Evolutionary conservation across 1,284 basidiomycete species (phyloP).

Genomic region (Abortiporus biennis): DNA sequence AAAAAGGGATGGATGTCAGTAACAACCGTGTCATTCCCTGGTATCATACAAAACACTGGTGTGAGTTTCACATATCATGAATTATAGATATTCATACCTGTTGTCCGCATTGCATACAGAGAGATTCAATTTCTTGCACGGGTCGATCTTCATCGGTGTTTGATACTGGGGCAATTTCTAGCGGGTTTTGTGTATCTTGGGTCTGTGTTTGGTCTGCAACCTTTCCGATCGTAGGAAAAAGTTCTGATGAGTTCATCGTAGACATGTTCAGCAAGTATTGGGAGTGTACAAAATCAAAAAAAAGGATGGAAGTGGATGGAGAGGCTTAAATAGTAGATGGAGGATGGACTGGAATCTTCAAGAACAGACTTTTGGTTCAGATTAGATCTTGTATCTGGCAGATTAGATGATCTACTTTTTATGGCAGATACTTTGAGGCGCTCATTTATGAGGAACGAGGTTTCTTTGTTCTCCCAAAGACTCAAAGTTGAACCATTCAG

Average conservation of each 20-base stretch:
- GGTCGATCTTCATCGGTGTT: conserved; percentile 52
- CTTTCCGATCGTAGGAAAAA: conserved; percentile 44
- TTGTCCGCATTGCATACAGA: conserved; percentile 93
- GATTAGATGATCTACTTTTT: too few species aligned
- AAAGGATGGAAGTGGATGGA: too few species aligned
- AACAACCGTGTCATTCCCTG: conserved; percentile 91
- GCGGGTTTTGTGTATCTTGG: conserved; percentile 16
- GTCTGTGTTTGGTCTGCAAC: conserved; percentile 35
- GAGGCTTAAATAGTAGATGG: too few species aligned
- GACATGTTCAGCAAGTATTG: neutral
- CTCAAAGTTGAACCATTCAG: too few species aligned
- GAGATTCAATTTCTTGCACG: conserved; percentile 81
- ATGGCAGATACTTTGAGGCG: too few species aligned
- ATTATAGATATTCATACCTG: conserved; percentile 51
- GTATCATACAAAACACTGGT: conserved; percentile 16
- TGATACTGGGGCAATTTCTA: conserved; percentile 25
- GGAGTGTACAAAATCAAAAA: too few species aligned
- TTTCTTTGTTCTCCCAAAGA: too few species aligned
- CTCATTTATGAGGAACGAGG: too few species aligned
- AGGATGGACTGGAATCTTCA: too few species aligned
- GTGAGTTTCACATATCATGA: conserved; percentile 6
- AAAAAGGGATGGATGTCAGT: conserved; percentile 94
- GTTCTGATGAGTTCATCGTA: conserved; percentile 9
- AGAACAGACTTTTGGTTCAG: too few species aligned
- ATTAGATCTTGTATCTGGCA: too few species aligned